phyloP scores from a whole-genome alignment of 352 stramenopile species.

The Globisporangium nagaii region DNA sequence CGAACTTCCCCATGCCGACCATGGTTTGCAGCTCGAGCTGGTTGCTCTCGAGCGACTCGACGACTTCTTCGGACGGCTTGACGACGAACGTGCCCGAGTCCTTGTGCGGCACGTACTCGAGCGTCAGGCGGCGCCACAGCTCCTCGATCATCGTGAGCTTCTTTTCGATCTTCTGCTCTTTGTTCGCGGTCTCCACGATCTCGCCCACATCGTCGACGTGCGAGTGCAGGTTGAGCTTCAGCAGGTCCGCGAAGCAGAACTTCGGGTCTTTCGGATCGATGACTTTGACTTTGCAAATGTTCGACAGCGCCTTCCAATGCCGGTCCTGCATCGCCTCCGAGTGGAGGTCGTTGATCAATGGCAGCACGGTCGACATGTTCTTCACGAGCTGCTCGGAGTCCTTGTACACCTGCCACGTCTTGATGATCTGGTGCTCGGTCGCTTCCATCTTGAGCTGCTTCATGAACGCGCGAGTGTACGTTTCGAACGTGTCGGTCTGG shows the following conservation, averaged over 20 bases:
- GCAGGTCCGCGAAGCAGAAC: conserved; percentile 75
- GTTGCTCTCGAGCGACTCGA: conserved; percentile 84
- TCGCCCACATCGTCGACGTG: conserved; percentile 85
- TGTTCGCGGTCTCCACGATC: conserved; percentile 86
- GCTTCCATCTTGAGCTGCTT: conserved; percentile 84
- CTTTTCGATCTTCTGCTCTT: conserved; percentile 89
- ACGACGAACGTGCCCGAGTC: conserved; percentile 83
- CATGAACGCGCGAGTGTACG: conserved; percentile 73
- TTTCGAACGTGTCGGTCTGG: conserved; percentile 77
- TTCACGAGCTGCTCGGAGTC: conserved; percentile 84
- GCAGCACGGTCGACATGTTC: conserved; percentile 81
- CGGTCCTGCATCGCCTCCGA: conserved; percentile 92
- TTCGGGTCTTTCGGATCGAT: conserved; percentile 83
- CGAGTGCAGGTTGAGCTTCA: conserved; percentile 77
- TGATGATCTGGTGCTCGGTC: conserved; percentile 80
- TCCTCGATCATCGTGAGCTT: conserved; percentile 88
- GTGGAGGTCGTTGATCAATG: conserved; percentile 94
- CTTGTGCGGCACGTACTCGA: conserved; percentile 86
- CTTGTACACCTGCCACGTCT: conserved; percentile 86
- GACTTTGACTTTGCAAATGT: conserved; percentile 82
- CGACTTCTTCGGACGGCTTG: conserved; percentile 81
- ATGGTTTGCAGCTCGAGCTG: conserved; percentile 87
- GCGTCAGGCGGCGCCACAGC: conserved; percentile 70
- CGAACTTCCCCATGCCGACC: conserved; percentile 89
- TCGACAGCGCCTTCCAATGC: conserved; percentile 90